Base-by-base conservation (phyloP, 1,284 basidiomycete genomes). In the Entoloma clypeatum region DNA sequence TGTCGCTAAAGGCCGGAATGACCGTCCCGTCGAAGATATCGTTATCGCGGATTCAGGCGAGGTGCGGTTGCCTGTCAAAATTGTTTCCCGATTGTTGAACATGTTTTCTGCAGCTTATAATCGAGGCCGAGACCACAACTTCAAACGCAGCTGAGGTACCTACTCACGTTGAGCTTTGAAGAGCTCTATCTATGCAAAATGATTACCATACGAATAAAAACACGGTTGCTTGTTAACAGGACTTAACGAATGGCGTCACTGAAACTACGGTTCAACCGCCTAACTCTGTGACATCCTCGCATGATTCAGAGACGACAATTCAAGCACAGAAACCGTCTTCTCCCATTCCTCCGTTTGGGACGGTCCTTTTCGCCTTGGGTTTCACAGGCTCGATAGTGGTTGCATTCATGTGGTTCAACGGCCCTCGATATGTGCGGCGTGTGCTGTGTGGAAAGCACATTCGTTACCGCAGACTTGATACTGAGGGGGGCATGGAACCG, bases 141-240 rank as follows among this genome's bases (percentile, higher is more conserved):
- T 37, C 43, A 21, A 36, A 45, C 23, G 14, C 47, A 28, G 38
- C 37, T 26, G 72, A 93, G 88, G 88, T 93, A 81, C 92, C 90
- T 71, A 67, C 89, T 59, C 90, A 81, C 58, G 82, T 78, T 78
- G 92, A 96, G 80, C 90, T 95, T 59, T 95, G 79, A 81, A 64
- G 62, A 61, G 71, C 69, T 64, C 58, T 53, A 55, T 52, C 56
- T 67, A 54, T 69, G 58, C 49, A 47, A 38, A 48, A 57, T 57
- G 58, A 55, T 49, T 57, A 41, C 62, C 59, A 63, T 72, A 63
- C 68, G 63, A 77, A 79, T 79, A 75, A 77, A 78, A 72, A 58
- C 44, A 31, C 45, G 51, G 41, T 55, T 55, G 33, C 47, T 53
- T 54, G 37, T 51, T 40, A 36, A 49, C 50, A 58, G 52, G 55